These are phyloP conservation scores for Acarospora socialis DNA, from an alignment of 2,329 filamentous ascomycete species.

Conservation along the genomic window DNA sequence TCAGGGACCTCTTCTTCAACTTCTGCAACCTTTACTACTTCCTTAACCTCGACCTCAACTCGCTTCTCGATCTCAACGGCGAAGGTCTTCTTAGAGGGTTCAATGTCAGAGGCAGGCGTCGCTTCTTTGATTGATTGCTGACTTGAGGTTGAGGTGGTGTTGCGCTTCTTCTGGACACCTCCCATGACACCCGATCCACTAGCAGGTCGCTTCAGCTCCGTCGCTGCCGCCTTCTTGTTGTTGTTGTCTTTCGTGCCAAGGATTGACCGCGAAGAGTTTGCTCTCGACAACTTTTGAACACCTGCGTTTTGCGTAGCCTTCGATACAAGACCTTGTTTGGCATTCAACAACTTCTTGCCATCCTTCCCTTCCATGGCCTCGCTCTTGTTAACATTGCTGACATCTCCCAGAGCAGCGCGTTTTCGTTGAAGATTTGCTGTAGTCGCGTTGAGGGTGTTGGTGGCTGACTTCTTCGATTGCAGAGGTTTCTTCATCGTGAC, in stretches of 20 bases:
- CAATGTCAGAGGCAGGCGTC: slow-evolving; percentile 39
- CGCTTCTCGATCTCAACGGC: slow-evolving; percentile 17
- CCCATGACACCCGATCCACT: slow-evolving; percentile 57
- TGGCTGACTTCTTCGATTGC: slow-evolving; percentile 54
- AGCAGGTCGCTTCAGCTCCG: slow-evolving; percentile 56
- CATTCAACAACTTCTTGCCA: slow-evolving; percentile 55
- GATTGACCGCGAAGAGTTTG: slow-evolving; percentile 46
- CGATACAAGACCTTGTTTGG: slow-evolving; percentile 56
- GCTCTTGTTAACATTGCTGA: slow-evolving; percentile 84
- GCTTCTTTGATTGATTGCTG: slow-evolving; percentile 48
- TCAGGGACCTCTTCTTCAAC: slow-evolving; percentile 18
- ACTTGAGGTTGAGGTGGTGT: slow-evolving; percentile 36
- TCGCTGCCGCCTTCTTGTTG: slow-evolving; percentile 43
- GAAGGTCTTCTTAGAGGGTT: slow-evolving; percentile 43
- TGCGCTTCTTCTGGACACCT: slow-evolving; percentile 53
- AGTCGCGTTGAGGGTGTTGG: slow-evolving; percentile 33
- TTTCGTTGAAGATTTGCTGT: slow-evolving; percentile 50
- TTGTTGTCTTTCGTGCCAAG: slow-evolving; percentile 50
- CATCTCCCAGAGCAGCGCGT: slow-evolving; percentile 77
- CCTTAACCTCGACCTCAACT: slow-evolving; percentile 22
- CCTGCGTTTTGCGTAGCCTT: slow-evolving; percentile 73
- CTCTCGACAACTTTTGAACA: slow-evolving; percentile 56
- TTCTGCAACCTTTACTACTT: slow-evolving; percentile 19
- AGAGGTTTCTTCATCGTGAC: slow-evolving; percentile 53
- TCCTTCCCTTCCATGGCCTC: slow-evolving; percentile 44